Evolutionary conservation across 2,329 filamentous ascomycete genomes (phyloP).

Genomic region (Fusarium lateritium): DNA sequence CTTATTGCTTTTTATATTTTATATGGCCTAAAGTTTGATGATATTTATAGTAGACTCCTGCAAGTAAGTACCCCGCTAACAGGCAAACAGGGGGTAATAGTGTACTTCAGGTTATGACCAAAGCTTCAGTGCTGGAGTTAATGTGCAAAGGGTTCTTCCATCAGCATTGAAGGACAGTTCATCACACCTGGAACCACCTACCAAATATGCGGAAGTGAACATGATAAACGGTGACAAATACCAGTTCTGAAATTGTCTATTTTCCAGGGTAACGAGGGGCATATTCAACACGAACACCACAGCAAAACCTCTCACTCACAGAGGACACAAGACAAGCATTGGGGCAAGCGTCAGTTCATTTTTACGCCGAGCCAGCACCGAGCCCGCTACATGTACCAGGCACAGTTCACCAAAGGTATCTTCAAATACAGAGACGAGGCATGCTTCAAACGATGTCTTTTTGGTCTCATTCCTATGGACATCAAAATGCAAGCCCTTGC

Average conservation of each 20-base stretch:
- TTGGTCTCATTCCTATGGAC: conserved; percentile 58
- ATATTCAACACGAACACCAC: neutral
- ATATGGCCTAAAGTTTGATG: too few relatives aligned
- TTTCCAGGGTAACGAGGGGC: neutral
- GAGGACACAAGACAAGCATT: neutral
- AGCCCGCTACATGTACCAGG: conserved; percentile 13
- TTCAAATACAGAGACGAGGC: conserved; percentile 40
- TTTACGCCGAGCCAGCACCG: conserved; percentile 15
- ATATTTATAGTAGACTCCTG: too few relatives aligned
- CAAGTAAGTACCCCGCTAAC: too few relatives aligned
- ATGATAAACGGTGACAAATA: neutral
- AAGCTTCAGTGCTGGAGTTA: too few relatives aligned
- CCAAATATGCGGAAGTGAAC: neutral
- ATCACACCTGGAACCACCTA: neutral
- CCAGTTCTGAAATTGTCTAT: neutral
- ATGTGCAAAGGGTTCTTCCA: too few relatives aligned
- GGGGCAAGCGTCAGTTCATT: conserved; percentile 25
- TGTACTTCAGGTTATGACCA: too few relatives aligned
- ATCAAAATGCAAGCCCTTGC: conserved; percentile 61
- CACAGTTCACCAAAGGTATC: conserved; percentile 43
- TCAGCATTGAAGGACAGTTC: too few relatives aligned
- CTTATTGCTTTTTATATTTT: too few relatives aligned
- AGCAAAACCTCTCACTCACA: neutral
- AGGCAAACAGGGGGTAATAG: too few relatives aligned
- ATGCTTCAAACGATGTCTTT: conserved; percentile 54